A percentile compares a stretch with the other conserved stretches of the same genome.
These are phyloP conservation scores for Aureobasidium sp. DNA, from an alignment of 2,329 filamentous ascomycete species.

Conservation along the genomic window DNA sequence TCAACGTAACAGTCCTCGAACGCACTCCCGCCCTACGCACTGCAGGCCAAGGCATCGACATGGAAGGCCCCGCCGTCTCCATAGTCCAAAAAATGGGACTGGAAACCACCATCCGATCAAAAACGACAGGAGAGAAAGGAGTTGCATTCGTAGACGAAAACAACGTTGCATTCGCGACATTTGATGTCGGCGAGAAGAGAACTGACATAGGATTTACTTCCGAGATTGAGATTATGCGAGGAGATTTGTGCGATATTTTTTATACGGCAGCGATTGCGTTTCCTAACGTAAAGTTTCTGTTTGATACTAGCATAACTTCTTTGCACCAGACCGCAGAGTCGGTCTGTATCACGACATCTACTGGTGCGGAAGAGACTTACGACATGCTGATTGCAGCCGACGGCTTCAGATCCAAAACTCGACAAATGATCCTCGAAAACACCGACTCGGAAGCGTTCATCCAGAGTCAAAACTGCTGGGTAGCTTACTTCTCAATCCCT, in stretches of 20 bases:
- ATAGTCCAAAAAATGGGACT: conserved; percentile 38
- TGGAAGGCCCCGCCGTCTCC: conserved; percentile 36
- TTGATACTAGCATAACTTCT: conserved; percentile 19
- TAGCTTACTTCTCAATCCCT: conserved; percentile 26
- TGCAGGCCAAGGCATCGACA: conserved; percentile 40
- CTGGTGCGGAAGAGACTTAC: conserved; percentile 3
- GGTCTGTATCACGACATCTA: background rate
- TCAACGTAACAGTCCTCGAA: conserved; percentile 39
- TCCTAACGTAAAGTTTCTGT: conserved; percentile 21
- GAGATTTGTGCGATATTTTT: conserved; percentile 43
- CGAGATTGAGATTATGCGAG: conserved; percentile 53
- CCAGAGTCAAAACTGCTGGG: conserved; percentile 19
- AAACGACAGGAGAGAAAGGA: conserved; percentile 36
- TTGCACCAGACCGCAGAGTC: conserved; percentile 12
- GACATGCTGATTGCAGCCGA: conserved; percentile 26
- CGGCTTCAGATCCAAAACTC: conserved; percentile 24
- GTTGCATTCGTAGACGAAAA: conserved; percentile 31
- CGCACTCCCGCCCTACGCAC: conserved; percentile 33
- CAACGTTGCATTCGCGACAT: conserved; percentile 16
- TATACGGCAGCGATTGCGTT: conserved; percentile 26
- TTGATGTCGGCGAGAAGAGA: background rate
- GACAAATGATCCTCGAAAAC: conserved; percentile 23
- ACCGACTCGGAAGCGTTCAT: conserved; percentile 15
- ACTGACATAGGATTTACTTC: conserved; percentile 32
- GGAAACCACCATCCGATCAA: conserved; percentile 30